Evolutionary conservation across 257 asterid species (phyloP).

Genomic region (Misopates orontium): DNA sequence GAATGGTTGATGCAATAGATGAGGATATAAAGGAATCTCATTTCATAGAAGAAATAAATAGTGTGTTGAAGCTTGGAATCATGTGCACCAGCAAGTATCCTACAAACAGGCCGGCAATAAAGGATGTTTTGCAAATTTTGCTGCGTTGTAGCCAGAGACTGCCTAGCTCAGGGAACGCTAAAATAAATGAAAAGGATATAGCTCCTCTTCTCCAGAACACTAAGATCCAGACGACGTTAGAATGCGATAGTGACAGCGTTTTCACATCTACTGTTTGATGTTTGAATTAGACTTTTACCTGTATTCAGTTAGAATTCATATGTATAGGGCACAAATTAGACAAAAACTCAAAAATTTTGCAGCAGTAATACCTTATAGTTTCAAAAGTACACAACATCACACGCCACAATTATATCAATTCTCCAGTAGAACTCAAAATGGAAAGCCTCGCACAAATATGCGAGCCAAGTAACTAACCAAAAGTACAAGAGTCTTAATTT

Average conservation of each 20-base stretch:
- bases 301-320: not conserved
- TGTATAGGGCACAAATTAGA: no score
- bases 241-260: slow-evolving; percentile 29
- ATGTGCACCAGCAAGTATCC: slow-evolving; percentile 66
- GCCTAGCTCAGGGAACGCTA: slow-evolving; percentile 32
- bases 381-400: not conserved
- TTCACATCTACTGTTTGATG: slow-evolving; percentile 39
- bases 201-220: slow-evolving; percentile 67
- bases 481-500: slow-evolving; percentile 8
- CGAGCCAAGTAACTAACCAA: slow-evolving; percentile 13
- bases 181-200: slow-evolving; percentile 44
- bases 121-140: slow-evolving; percentile 59
- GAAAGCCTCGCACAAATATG: not conserved
- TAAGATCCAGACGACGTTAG: slow-evolving; percentile 27
- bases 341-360: not conserved
- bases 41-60: slow-evolving; percentile 54
- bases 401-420: not conserved
- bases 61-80: slow-evolving; percentile 68
- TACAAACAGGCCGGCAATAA: slow-evolving; percentile 74
- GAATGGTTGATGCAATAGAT: slow-evolving; percentile 49
- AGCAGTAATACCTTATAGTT: not conserved
- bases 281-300: not conserved
- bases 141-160: slow-evolving; percentile 39
- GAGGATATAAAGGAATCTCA: slow-evolving; percentile 57
- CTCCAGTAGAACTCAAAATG: slow-evolving; percentile 14